A percentile compares a stretch with the other conserved stretches of the same genome.
Conservation (phyloP, 2,329 filamentous ascomycete genomes). For the Monosporascus sp. region DNA sequence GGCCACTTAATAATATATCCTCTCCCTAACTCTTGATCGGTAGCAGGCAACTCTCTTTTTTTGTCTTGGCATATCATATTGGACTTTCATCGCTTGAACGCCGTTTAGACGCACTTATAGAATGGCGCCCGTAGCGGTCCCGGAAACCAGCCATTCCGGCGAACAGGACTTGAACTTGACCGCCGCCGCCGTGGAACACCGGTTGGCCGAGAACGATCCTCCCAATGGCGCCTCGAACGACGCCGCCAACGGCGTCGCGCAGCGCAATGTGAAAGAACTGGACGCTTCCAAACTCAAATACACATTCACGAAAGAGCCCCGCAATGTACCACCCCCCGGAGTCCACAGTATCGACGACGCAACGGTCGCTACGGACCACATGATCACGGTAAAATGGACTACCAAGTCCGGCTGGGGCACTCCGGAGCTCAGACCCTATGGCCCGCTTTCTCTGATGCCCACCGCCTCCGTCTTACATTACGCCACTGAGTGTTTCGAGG, state of each 20-base stretch:
- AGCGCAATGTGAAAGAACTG: slow-evolving; percentile 50
- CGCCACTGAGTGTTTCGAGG: slow-evolving; percentile 73
- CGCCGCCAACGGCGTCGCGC: slow-evolving; percentile 25
- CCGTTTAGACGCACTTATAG: slow-evolving; percentile 5
- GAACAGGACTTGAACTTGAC: slow-evolving; percentile 47
- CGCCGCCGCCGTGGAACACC: slow-evolving; percentile 45
- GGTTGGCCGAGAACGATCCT: slow-evolving; percentile 31
- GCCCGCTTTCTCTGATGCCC: slow-evolving; percentile 60
- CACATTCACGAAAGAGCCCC: slow-evolving; percentile 29
- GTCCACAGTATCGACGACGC: slow-evolving; percentile 29
- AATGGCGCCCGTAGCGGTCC: slow-evolving; percentile 44
- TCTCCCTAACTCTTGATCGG: neutral
- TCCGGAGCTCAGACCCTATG: slow-evolving; percentile 61
- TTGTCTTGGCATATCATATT: neutral
- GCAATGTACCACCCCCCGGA: slow-evolving; percentile 22
- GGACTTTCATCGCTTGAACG: neutral
- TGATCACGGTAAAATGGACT: slow-evolving; percentile 66
- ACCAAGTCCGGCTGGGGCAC: slow-evolving; percentile 55
- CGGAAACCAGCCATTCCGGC: slow-evolving; percentile 32
- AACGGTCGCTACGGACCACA: slow-evolving; percentile 75
- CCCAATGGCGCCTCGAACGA: slow-evolving; percentile 20
- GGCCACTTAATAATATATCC: neutral
- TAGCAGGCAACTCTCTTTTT: neutral
- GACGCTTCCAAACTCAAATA: slow-evolving; percentile 58
- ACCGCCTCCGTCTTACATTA: slow-evolving; percentile 68